Percentiles rank a stretch among this genome's conserved stretches.
These are phyloP conservation scores for Rosa hybrid DNA, from an alignment of 331 rosid species.

Conservation along the genomic window DNA sequence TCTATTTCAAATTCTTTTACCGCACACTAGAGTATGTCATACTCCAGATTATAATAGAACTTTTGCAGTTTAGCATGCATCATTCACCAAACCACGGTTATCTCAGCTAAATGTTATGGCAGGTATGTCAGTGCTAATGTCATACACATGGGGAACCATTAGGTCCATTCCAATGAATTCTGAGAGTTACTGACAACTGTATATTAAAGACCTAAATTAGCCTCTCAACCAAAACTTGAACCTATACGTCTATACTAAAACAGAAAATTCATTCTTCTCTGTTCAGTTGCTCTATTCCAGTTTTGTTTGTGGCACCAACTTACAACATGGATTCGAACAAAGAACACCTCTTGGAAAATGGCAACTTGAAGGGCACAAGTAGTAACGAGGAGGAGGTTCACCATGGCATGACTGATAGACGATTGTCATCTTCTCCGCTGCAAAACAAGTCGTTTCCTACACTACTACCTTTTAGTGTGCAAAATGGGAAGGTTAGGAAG, in stretches of 20 bases:
- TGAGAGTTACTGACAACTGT: not conserved
- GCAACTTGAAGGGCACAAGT: conserved; percentile 39
- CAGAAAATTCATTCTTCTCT: not conserved
- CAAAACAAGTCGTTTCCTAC: conserved; percentile 54
- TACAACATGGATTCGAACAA: conserved; percentile 47
- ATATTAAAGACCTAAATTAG: not conserved
- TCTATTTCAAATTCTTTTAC: not conserved
- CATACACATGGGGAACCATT: not conserved
- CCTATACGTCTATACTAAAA: not conserved
- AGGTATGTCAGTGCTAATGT: not conserved
- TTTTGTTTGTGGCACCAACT: not conserved
- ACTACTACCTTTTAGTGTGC: conserved; percentile 46
- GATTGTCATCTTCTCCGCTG: conserved; percentile 59
- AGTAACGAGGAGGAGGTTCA: conserved; percentile 36
- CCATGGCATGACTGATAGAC: conserved; percentile 51
- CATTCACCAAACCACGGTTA: not conserved
- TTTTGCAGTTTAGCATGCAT: not conserved
- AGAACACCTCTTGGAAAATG: conserved; percentile 53
- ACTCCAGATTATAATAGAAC: not conserved
- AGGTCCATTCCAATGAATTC: not conserved
- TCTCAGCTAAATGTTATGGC: not conserved
- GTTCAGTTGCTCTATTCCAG: not conserved
- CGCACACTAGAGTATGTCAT: not conserved
- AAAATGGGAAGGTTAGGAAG: conserved; percentile 15
- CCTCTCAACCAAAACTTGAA: not conserved